Evolutionary conservation across 164 flowering plant species (phyloP), one percentile per base, ranked within the genome.

Genomic region (Umbellularia californica): DNA sequence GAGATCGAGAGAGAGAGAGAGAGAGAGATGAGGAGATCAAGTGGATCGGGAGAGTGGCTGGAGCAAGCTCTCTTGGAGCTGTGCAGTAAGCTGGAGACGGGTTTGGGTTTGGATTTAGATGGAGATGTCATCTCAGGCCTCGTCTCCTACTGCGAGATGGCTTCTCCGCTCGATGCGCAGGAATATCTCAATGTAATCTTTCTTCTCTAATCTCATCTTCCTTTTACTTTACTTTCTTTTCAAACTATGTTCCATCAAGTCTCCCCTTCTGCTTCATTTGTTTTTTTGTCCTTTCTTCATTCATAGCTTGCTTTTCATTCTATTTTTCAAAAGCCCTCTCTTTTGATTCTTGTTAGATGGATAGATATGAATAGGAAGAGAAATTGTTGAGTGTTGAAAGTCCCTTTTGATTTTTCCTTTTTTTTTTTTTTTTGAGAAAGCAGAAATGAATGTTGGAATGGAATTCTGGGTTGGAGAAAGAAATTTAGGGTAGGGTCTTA

Each of bases 121-220:
- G 78, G 70, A 2, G 98, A 96, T 24, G 73, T 94, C 25, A 92
- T 96, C 30, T 89, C 94, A 2, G 98, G 97, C 20, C 86, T 96
- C 50, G 99, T 96, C 63, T 92, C 97, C 25, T 96, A 90, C 79
- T 96, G 98, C 70, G 97, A 95, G 51, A 75, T 84, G 30, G 99
- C 97, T 77, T 82, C 92, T 60, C 97, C 97, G 0, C 80, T 80
- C 22, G 99, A 95, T 72, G 99, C 99, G 51, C 86, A 89, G 82
- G 98, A 93, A 76, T 95, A 93, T 74, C 97, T 95, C 77, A 90
- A 87, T 76, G 98, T 95, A 89, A 10, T 64, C 67, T 22, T 14
- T 64, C 67, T 24, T 24, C 67, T 3, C 25, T 4, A 77, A 2
- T 15, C n/a, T 23, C 68, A 14, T 47, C 30, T 22, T 64, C 27